Percentiles rank a stretch among this genome's conserved stretches.
Evolutionary conservation across 2,329 filamentous ascomycete genomes (phyloP).

Genomic region (Teratosphaeriaceae sp.): DNA sequence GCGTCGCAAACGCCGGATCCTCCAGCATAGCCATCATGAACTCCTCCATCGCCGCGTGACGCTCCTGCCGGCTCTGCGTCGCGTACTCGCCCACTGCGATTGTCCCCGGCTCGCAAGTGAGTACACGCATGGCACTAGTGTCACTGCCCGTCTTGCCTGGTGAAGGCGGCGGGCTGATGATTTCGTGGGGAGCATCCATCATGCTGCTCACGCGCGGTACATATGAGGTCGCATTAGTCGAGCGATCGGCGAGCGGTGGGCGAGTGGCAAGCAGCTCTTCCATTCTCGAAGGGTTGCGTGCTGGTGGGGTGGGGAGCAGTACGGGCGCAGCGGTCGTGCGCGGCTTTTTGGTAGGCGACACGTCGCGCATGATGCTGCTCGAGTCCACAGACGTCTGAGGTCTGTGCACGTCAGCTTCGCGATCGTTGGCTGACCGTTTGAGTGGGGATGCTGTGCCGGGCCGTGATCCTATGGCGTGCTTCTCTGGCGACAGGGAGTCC

Average conservation of each 20-base stretch:
- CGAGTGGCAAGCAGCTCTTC: slow-evolving; percentile 12
- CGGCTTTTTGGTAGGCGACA: slow-evolving; percentile 7
- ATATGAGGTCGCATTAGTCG: slow-evolving; percentile 6
- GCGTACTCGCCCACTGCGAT: slow-evolving; percentile 28
- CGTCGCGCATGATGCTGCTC: neutral
- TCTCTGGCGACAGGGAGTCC: slow-evolving; percentile 1
- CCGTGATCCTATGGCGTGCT: neutral
- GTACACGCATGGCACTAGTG: too few relatives aligned
- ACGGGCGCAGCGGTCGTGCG: neutral
- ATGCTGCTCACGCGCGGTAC: slow-evolving; percentile 18
- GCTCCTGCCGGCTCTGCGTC: slow-evolving; percentile 33
- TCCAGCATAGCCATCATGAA: slow-evolving; percentile 47
- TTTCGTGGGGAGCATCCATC: slow-evolving; percentile 21
- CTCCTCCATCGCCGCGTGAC: slow-evolving; percentile 39
- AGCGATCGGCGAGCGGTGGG: slow-evolving; percentile 9
- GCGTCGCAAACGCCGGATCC: slow-evolving; percentile 42
- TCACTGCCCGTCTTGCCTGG: too few relatives aligned
- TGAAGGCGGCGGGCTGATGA: slow-evolving; percentile 16
- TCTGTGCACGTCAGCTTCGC: neutral
- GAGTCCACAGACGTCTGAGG: neutral
- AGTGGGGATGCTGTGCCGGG: slow-evolving; percentile 12
- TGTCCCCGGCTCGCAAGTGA: too few relatives aligned
- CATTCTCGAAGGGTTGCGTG: slow-evolving; percentile 9
- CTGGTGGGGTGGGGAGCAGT: neutral
- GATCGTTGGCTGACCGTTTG: slow-evolving; percentile 9